Percentiles rank a stretch among this genome's conserved stretches.
phyloP scores from a whole-genome alignment of 2,329 filamentous ascomycete species.

The Helicocarpus griseus region DNA sequence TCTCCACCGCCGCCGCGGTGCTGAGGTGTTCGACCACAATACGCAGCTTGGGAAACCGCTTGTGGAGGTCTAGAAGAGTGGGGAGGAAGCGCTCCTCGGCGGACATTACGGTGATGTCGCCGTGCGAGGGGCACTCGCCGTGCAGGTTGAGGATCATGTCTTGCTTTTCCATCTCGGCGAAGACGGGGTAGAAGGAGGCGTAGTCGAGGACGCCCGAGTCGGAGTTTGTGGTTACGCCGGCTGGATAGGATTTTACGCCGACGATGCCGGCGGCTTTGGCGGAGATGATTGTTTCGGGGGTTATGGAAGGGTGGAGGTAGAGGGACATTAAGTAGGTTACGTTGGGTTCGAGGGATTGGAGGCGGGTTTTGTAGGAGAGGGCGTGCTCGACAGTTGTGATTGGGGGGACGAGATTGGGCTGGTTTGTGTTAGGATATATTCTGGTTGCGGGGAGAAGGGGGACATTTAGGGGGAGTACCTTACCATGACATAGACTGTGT shows the following conservation, averaged over 20 bases:
- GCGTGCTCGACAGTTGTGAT: conserved; percentile 53
- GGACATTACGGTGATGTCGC: conserved; percentile 50
- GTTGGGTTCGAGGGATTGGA: conserved; percentile 51
- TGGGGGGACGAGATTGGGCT: conserved; percentile 58
- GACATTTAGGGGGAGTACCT: conserved; percentile 10
- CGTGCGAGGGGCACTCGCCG: conserved; percentile 63
- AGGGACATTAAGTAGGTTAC: conserved; percentile 67
- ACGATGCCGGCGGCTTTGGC: conserved; percentile 63
- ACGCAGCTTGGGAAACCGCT: conserved; percentile 53
- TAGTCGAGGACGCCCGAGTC: conserved; percentile 39
- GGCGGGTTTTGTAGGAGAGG: conserved; percentile 54
- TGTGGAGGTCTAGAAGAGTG: conserved; percentile 62
- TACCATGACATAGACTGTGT: conserved; percentile 50
- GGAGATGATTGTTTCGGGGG: conserved; percentile 59
- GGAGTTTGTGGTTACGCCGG: conserved; percentile 50
- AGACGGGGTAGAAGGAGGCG: conserved; percentile 48
- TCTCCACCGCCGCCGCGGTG: conserved; percentile 67
- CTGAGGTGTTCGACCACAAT: conserved; percentile 74
- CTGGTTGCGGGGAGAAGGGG: not conserved
- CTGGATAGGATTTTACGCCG: conserved; percentile 48
- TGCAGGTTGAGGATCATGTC: conserved; percentile 86
- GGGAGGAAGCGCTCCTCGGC: conserved; percentile 73
- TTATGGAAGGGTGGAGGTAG: conserved; percentile 55
- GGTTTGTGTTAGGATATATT: conserved; percentile 9
- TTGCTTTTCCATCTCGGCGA: conserved; percentile 79